Conservation (phyloP, 169 alveolate genomes). For the Cryptosporidium andersoni region DNA sequence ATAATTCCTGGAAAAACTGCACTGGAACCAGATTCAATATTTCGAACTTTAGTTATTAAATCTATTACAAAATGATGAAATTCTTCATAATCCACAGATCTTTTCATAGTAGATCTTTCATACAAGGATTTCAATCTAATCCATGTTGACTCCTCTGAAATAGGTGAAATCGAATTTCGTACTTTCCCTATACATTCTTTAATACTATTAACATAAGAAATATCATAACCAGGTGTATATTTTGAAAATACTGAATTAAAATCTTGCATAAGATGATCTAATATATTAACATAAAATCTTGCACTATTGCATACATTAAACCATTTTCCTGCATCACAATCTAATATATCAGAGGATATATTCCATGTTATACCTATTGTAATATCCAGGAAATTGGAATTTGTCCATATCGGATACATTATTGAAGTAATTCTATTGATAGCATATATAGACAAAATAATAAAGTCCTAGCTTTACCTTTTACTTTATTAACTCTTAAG, state of each 20-base stretch:
- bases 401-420: conserved; percentile 59
- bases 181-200: conserved; percentile 17
- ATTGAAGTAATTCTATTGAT: neutral
- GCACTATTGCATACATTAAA: conserved; percentile 50
- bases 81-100: conserved; percentile 45
- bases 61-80: conserved; percentile 36
- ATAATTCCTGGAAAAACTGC: conserved; percentile 48
- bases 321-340: conserved; percentile 60
- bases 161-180: conserved; percentile 22
- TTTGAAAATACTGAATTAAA: conserved; percentile 6
- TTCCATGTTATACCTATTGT: conserved; percentile 39
- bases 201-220: conserved; percentile 1
- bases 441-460: neutral
- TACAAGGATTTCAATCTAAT: conserved; percentile 47
- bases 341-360: conserved; percentile 37
- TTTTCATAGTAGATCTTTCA: conserved; percentile 26
- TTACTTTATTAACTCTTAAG: too few relatives aligned
- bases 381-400: conserved; percentile 33
- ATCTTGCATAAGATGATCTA: conserved; percentile 28
- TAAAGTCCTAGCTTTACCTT: too few relatives aligned
- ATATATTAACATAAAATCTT: conserved; percentile 17
- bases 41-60: conserved; percentile 7
- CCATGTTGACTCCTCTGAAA: conserved; percentile 69
- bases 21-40: conserved; percentile 16
- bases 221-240: neutral